A percentile compares a stretch with the other conserved stretches of the same genome.
phyloP scores from a whole-genome alignment of 2,329 filamentous ascomycete species.

The Talaromyces sp. region DNA sequence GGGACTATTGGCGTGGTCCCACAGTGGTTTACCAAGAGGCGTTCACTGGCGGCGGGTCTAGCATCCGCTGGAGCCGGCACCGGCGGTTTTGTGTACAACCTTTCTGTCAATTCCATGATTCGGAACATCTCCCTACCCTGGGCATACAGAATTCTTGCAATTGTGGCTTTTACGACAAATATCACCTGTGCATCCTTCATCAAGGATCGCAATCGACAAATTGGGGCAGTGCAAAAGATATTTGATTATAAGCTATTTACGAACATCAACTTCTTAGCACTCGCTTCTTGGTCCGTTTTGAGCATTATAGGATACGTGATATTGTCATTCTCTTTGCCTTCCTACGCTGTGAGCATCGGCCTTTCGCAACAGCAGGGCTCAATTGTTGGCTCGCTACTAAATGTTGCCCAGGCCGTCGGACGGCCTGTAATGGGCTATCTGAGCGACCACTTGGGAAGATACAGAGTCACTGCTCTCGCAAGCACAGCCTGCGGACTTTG shows the following conservation, averaged over 20 bases:
- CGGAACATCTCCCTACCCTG: slow-evolving; percentile 54
- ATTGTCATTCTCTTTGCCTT: slow-evolving; percentile 61
- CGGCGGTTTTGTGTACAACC: slow-evolving; percentile 59
- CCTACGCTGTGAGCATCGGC: slow-evolving; percentile 59
- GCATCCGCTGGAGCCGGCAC: slow-evolving; percentile 57
- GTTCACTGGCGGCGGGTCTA: slow-evolving; percentile 59
- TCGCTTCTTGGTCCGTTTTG: slow-evolving; percentile 52
- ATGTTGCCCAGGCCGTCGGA: slow-evolving; percentile 56
- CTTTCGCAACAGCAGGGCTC: slow-evolving; percentile 57
- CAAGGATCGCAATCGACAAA: slow-evolving; percentile 56
- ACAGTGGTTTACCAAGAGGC: slow-evolving; percentile 59
- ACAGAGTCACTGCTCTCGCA: slow-evolving; percentile 59
- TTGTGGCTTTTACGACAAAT: slow-evolving; percentile 53
- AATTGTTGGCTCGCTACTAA: slow-evolving; percentile 59
- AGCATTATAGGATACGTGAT: slow-evolving; percentile 59
- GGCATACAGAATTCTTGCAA: slow-evolving; percentile 60
- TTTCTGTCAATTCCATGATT: slow-evolving; percentile 58
- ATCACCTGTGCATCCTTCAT: slow-evolving; percentile 52
- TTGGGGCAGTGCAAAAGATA: slow-evolving; percentile 50
- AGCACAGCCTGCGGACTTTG: slow-evolving; percentile 57
- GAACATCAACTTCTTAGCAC: slow-evolving; percentile 39
- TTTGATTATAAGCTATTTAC: slow-evolving; percentile 55
- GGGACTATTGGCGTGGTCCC: slow-evolving; percentile 54
- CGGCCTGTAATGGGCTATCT: slow-evolving; percentile 62
- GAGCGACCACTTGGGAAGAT: slow-evolving; percentile 57